A percentile compares a stretch with the other conserved stretches of the same genome.
phyloP scores from a whole-genome alignment of 2,329 filamentous ascomycete genomes.

The Sphaerulina musiva region DNA sequence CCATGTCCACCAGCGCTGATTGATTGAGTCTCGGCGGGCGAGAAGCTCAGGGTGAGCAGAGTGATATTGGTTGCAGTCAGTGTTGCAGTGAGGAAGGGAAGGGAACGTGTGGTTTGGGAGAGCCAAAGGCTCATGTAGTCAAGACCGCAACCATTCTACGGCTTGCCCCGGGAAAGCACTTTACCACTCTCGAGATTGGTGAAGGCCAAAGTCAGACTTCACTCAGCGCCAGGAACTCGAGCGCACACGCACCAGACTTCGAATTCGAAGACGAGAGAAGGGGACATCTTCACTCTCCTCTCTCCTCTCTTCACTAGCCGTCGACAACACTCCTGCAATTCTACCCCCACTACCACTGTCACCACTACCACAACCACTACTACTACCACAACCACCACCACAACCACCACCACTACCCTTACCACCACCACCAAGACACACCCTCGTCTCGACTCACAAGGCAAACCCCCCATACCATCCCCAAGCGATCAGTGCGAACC shows the following conservation, averaged over 20 bases:
- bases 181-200: conserved; percentile 6
- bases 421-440: no score
- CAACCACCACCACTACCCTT: no score
- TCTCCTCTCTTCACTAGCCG: not conserved
- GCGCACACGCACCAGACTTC: conserved; percentile 2
- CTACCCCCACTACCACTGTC: not conserved
- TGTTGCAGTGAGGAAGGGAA: not conserved
- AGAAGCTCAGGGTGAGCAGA: not conserved
- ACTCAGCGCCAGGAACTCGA: conserved; percentile 2
- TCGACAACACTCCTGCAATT: not conserved
- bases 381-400: no score
- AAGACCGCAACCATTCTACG: not conserved
- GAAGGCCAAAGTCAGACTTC: not conserved
- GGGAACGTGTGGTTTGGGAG: no score
- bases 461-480: not conserved
- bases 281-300: not conserved
- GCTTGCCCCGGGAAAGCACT: conserved; percentile 1
- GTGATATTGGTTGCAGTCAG: not conserved
- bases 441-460: not conserved
- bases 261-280: not conserved
- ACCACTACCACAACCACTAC: no score
- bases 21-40: not conserved
- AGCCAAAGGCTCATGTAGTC: no score
- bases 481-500: not conserved
- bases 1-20: not conserved